Base-by-base conservation (phyloP, 371 early-diverging fungal species). In the Apophysomyces ossiformis region DNA sequence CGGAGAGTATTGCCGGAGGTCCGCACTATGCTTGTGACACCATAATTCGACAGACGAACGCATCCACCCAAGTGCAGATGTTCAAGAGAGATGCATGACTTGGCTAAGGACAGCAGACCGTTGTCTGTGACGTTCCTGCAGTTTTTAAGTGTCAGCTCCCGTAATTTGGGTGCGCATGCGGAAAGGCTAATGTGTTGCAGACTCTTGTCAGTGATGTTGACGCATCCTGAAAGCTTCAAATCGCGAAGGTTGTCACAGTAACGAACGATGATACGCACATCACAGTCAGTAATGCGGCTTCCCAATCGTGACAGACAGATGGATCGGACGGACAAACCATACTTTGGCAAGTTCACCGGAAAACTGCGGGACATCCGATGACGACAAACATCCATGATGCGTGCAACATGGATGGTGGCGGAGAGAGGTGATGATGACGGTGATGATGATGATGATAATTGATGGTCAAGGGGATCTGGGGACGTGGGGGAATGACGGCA, bases 61-160 rank as follows among this genome's bases (percentile, higher is more conserved):
- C 76, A 76, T 9, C 73, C 69, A 58, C 67, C 67, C 38, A 76
- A 38, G 57, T 70, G 65, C 26, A 76, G 58, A 15, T 60, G 61
- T 15, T 69, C 58, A 2, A 76, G 46, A 1, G 50, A 32, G 18
- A 60, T 37, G 36, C 71, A 73, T 18, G 38, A 46, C 21, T 58
- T 56, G 37, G 68, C 61, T 37, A 79, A 60, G 46, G 63, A 64
- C 15, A 43, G 15, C 13, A 79, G 62, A 32, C 75, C 70, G 45
- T 44, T 44, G 43, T 76, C 74, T 50, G 73, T 74, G 37, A 79
- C 65, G 43, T 69, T 68, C 57, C 64, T 68, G 69, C 80, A 79
- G 32, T 70, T 64, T 54, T 74, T 66, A 12, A 79, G 44, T 5
- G 57, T 59, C 7, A 79, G 58, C n/a, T 65, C 66, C 16, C 63